These are phyloP conservation scores for Microsporum canis DNA, from an alignment of 2,329 filamentous ascomycete species.

Conservation along the genomic window DNA sequence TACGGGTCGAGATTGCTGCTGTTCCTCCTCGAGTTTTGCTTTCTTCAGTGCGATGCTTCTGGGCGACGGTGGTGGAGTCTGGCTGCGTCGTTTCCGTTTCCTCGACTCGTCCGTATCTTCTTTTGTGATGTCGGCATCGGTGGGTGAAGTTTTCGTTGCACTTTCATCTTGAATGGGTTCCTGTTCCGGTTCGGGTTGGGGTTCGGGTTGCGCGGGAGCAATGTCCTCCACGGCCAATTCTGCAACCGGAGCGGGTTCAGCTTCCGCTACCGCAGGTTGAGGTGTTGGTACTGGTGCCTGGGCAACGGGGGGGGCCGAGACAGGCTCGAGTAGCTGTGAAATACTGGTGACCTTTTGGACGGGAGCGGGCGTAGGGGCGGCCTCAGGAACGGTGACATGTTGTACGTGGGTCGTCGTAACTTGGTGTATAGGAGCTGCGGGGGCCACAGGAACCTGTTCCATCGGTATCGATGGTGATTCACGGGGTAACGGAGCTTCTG, in stretches of 20 bases:
- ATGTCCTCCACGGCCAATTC: slow-evolving; percentile 5
- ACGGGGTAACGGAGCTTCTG: slow-evolving; percentile 1
- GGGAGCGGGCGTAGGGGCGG: not conserved
- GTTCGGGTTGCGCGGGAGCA: slow-evolving; percentile 19
- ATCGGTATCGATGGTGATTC: not conserved
- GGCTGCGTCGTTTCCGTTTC: slow-evolving; percentile 57
- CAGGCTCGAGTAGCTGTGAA: slow-evolving; percentile 6
- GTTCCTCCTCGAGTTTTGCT: slow-evolving; percentile 33
- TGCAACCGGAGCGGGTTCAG: slow-evolving; percentile 9
- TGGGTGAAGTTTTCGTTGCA: slow-evolving; percentile 14
- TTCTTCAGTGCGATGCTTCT: slow-evolving; percentile 48
- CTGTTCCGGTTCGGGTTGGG: slow-evolving; percentile 14
- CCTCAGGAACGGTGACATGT: not conserved
- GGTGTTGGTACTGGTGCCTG: slow-evolving; percentile 4
- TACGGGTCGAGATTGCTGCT: slow-evolving; percentile 12
- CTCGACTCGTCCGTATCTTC: slow-evolving; percentile 44
- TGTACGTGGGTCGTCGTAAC: not conserved
- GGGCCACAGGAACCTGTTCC: not conserved
- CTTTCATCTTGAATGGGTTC: slow-evolving; percentile 17
- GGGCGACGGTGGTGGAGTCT: slow-evolving; percentile 47
- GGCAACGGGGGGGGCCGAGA: not conserved
- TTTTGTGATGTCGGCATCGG: slow-evolving; percentile 20
- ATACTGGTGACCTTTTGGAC: not conserved
- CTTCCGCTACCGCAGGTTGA: slow-evolving; percentile 17
- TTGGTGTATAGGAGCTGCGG: not conserved